phyloP scores from a whole-genome alignment of 768 basidiomycete genomes.

The Macrolepiota fuliginosa region DNA sequence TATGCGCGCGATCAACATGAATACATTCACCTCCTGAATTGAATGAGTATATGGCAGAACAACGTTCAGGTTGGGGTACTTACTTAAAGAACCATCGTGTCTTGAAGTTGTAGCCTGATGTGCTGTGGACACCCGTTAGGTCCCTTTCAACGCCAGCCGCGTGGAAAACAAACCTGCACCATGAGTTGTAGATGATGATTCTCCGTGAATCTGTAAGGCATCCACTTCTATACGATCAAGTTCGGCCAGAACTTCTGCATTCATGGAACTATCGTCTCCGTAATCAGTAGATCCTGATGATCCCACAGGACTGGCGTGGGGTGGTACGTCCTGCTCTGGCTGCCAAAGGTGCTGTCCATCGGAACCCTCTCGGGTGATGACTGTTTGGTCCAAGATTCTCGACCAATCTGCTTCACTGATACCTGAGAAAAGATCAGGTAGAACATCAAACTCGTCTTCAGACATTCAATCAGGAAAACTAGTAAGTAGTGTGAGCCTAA shows the following conservation, averaged over 20 bases:
- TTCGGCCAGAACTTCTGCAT: conserved; percentile 35
- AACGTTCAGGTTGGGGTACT: not conserved
- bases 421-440: conserved; percentile 53
- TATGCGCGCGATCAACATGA: not conserved
- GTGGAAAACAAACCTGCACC: conserved; percentile 7
- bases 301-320: conserved; percentile 13
- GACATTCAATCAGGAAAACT: conserved; percentile 23
- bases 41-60: not conserved
- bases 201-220: conserved; percentile 14
- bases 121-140: not conserved
- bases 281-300: conserved; percentile 18
- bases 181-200: conserved; percentile 3
- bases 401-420: conserved; percentile 50
- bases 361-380: not conserved
- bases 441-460: conserved; percentile 51
- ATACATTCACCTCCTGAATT: conserved; percentile 6
- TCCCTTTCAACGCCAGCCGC: not conserved
- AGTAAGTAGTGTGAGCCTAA: not conserved
- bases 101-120: not conserved
- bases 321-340: not conserved
- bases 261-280: conserved; percentile 28
- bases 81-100: not conserved
- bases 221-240: conserved; percentile 47
- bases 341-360: conserved; percentile 2
- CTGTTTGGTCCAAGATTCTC: conserved; percentile 24